Base-by-base conservation (phyloP, 257 asterid genomes). In the Penstemon davidsonii region DNA sequence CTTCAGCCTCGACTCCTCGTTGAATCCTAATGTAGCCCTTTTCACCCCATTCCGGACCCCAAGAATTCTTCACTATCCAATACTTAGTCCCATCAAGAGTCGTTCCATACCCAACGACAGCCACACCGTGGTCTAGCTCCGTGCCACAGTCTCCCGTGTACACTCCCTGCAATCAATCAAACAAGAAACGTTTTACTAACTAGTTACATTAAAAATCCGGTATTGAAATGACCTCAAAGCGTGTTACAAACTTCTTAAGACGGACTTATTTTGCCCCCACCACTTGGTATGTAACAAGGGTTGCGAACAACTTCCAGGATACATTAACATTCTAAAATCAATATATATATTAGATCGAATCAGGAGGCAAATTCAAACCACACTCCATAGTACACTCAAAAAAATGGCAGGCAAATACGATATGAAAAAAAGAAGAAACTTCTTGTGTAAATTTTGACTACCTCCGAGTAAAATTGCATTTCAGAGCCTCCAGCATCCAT, bases 401-500 rank as follows among this genome's bases (percentile, higher is more conserved):
- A 25, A 25, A 25, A 25, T 25, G 33, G 33, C 33, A 25, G 33
- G 33, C 33, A 25, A 25, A 25, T 25, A 25, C 33, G 33, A 25
- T 25, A 25, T 25, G 33, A 25, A 25, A 25, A 25, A 25, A 25
- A 25, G 2, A 25, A 25, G 2, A 25, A 25, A 25, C 33, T 25
- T 25, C 2, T 1, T 1, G 2, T 25, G 33, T 25, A 25, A 1
- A 25, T 25, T 25, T 25, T 25, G 33, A 25, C 33, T 64, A 86
- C 96, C 93, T 91, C 97, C 0, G 95, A 87, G 81, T 88, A 91
- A 78, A 91, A 91, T 41, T 91, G 97, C 73, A 91, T 10, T 58
- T 87, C 76, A 4, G 82, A 63, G 53, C 91, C 92, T 69, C 88
- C 73, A 13, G 96, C 95, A 77, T 91, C 96, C 18, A 91, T 91